Conservation (phyloP, 2,329 filamentous ascomycete species). For the Colletotrichum agaves region DNA sequence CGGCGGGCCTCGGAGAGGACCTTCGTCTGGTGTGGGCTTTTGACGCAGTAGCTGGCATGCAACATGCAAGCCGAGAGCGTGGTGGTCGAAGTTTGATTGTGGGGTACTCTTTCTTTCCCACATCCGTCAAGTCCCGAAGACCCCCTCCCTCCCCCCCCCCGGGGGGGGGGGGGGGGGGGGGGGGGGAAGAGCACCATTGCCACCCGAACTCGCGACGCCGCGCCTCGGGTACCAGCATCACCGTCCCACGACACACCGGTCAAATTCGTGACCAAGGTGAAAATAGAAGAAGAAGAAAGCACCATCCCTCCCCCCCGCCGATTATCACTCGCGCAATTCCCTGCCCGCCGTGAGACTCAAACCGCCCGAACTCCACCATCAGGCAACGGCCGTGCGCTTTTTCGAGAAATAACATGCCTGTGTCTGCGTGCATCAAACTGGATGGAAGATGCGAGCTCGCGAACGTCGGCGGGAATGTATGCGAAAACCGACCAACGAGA, state of each 20-base stretch:
- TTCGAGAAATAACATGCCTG: neutral
- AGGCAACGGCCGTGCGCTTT: conserved; percentile 17
- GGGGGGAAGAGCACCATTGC: neutral
- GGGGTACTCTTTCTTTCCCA: too few relatives aligned
- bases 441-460: neutral
- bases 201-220: conserved; percentile 22
- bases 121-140: too few relatives aligned
- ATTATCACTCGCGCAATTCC: conserved; percentile 12
- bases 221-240: conserved; percentile 24
- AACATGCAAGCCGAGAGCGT: too few relatives aligned
- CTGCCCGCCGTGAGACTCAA: conserved; percentile 15
- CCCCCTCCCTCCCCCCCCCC: too few relatives aligned
- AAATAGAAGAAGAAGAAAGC: conserved; percentile 2
- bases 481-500: neutral
- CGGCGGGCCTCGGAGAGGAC: neutral
- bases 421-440: neutral
- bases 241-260: conserved; percentile 16
- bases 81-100: too few relatives aligned
- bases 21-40: neutral
- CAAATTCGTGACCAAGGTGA: neutral
- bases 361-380: neutral
- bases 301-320: neutral
- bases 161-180: neutral
- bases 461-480: neutral
- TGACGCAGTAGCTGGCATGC: too few relatives aligned